A percentile compares a stretch with the other conserved stretches of the same genome.
These are phyloP conservation scores for Bryum argenteum DNA, from an alignment of 225 moss, liverwort and hornwort genomes.

Conservation along the genomic window DNA sequence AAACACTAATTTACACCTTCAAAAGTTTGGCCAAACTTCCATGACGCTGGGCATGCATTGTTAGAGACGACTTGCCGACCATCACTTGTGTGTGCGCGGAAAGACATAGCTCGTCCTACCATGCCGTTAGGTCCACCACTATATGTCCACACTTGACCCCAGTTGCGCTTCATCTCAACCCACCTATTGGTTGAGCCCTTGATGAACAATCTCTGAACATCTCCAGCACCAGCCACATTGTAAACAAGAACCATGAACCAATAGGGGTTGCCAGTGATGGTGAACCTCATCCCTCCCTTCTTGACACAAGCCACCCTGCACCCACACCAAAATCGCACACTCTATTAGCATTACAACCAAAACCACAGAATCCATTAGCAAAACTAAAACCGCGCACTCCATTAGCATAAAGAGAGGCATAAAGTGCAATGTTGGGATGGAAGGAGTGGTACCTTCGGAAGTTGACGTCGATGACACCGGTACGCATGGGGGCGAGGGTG, in stretches of 20 bases:
- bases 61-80: slow-evolving; percentile 40
- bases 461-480: slow-evolving; percentile 37
- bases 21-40: slow-evolving; percentile 65
- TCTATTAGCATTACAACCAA: background rate
- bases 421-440: too few species aligned
- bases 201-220: slow-evolving; percentile 48
- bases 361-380: background rate
- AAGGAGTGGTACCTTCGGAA: slow-evolving; percentile 24
- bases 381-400: background rate
- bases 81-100: slow-evolving; percentile 44
- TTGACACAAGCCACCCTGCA: slow-evolving; percentile 61
- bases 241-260: slow-evolving; percentile 52
- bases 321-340: background rate
- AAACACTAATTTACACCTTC: slow-evolving; percentile 36
- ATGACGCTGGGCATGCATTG: slow-evolving; percentile 40
- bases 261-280: slow-evolving; percentile 58
- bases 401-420: too few species aligned
- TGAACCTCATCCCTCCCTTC: slow-evolving; percentile 60
- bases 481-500: slow-evolving; percentile 15
- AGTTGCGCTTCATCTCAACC: slow-evolving; percentile 50
- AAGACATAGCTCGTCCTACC: slow-evolving; percentile 44
- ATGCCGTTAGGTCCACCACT: slow-evolving; percentile 15
- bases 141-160: slow-evolving; percentile 65
- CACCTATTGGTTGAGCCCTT: slow-evolving; percentile 42
- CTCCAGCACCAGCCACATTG: slow-evolving; percentile 66